Base-by-base conservation (phyloP, 2,329 filamentous ascomycete species). In the Colletotrichum musae region DNA sequence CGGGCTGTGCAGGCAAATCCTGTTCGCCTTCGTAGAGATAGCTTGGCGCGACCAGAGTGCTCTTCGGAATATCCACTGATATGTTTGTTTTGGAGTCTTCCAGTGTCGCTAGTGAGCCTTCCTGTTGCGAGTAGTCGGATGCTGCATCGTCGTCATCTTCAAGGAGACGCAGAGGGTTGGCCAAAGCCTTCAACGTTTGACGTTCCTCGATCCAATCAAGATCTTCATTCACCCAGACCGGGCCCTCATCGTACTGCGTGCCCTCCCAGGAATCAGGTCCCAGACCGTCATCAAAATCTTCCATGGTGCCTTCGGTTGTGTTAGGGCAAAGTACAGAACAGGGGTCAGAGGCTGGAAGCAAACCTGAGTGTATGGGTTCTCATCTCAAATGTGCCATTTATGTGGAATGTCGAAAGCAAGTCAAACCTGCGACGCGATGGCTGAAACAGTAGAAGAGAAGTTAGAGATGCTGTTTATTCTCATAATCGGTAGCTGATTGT, bases 21-120 rank as follows among this genome's bases (percentile, higher is more conserved):
- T 75, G 78, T 0, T 43, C 41, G 16, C 75, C 75, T 12, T 74
- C 65, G 45, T 77, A 79, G 1, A 48, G 39, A 5, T 57, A 63
- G 4, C 24, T 12, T 2, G 71, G 65, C 9, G 28, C 6, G 4
- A 66, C 26, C 1, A 72, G 58, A 0, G 71, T 72, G 24, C 69
- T 71, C 1, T 4, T 5, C 1, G 71, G 70, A 12, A 72, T 53
- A 1, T 63, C 21, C 1, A 72, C 58, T 2, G 61, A 57, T 1
- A 72, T 26, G 9, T 45, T 39, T 3, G 21, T 60, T 9, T 13
- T 5, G 12, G 28, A 47, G 21, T 24, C 21, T 24, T 24, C 21
- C 6, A 21, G 32, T 32, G 24, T 10, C 9, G 50, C 36, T 15
- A 47, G n/a, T 13, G 39, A 62, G 39, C 10, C 7, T 7, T 36